A percentile compares a stretch with the other conserved stretches of the same genome.
phyloP scores from a whole-genome alignment of 768 basidiomycete species.

The Termitomyces sp. region DNA sequence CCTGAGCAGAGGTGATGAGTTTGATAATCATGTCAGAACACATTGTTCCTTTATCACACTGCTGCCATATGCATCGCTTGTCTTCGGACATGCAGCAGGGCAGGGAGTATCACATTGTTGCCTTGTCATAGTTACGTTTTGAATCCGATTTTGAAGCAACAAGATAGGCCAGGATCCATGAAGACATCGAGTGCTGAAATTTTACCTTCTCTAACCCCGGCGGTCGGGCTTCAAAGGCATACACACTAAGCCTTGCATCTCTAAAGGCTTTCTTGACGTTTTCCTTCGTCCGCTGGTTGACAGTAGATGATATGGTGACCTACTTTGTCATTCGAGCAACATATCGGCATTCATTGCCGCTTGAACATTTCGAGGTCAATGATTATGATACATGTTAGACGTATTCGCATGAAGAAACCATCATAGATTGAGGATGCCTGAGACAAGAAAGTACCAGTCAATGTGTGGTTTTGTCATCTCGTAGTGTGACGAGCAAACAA shows the following conservation, averaged over 20 bases:
- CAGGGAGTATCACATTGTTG: no score
- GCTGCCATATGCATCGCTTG: no score
- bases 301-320: constrained; percentile 69
- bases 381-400: constrained; percentile 76
- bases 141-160: no score
- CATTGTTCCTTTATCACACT: no score
- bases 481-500: not conserved
- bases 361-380: constrained; percentile 69
- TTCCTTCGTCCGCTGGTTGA: constrained; percentile 69
- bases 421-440: constrained; percentile 15
- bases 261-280: constrained; percentile 70
- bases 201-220: no score
- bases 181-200: no score
- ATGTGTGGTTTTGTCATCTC: not conserved
- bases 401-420: constrained; percentile 41
- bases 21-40: no score
- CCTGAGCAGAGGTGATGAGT: not conserved
- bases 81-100: no score
- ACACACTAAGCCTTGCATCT: constrained; percentile 52
- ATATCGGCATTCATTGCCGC: constrained; percentile 39
- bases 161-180: no score
- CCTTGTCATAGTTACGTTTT: no score
- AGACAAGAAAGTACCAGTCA: constrained; percentile 15
- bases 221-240: no score
- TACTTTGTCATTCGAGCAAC: not conserved